phyloP scores from a whole-genome alignment of 2,329 filamentous ascomycete genomes.

The Penicillium olsonii region DNA sequence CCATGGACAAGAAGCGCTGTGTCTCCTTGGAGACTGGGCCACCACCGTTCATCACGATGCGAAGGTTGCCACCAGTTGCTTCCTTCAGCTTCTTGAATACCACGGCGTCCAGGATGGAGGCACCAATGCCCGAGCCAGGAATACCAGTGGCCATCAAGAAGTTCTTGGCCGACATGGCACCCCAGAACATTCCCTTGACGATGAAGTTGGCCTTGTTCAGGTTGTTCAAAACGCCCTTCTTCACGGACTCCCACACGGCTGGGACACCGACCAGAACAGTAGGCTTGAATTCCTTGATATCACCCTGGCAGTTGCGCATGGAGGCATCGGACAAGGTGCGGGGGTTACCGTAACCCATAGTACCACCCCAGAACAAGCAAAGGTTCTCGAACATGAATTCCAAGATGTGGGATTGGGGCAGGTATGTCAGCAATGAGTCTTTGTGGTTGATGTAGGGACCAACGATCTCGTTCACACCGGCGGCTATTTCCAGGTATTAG shows the following conservation, averaged over 20 bases:
- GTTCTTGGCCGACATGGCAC: slow-evolving; percentile 61
- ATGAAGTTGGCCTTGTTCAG: slow-evolving; percentile 72
- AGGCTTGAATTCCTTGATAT: slow-evolving; percentile 88
- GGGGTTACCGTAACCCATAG: slow-evolving; percentile 89
- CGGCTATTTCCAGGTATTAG: slow-evolving; percentile 52
- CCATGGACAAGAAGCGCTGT: slow-evolving; percentile 85
- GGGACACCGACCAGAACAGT: slow-evolving; percentile 93
- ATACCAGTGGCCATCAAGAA: slow-evolving; percentile 58
- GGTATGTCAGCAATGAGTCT: slow-evolving; percentile 83
- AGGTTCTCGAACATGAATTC: slow-evolving; percentile 96
- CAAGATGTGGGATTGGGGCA: slow-evolving; percentile 93
- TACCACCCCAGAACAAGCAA: slow-evolving; percentile 83
- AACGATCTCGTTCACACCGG: slow-evolving; percentile 77
- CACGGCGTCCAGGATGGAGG: slow-evolving; percentile 71
- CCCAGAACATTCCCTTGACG: slow-evolving; percentile 76
- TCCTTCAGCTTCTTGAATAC: slow-evolving; percentile 93
- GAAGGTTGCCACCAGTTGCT: slow-evolving; percentile 82
- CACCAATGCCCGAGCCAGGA: slow-evolving; percentile 53
- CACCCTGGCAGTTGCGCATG: slow-evolving; percentile 85
- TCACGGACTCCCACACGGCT: slow-evolving; percentile 95
- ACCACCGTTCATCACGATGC: slow-evolving; percentile 92
- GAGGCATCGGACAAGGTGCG: slow-evolving; percentile 84
- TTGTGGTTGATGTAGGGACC: slow-evolving; percentile 74
- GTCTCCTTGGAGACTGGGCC: slow-evolving; percentile 88
- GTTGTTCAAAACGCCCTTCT: slow-evolving; percentile 85